Percentiles rank a stretch among this genome's conserved stretches.
These are phyloP conservation scores for Pseudogymnoascus sp. DNA, from an alignment of 2,329 filamentous ascomycete species.

Conservation along the genomic window DNA sequence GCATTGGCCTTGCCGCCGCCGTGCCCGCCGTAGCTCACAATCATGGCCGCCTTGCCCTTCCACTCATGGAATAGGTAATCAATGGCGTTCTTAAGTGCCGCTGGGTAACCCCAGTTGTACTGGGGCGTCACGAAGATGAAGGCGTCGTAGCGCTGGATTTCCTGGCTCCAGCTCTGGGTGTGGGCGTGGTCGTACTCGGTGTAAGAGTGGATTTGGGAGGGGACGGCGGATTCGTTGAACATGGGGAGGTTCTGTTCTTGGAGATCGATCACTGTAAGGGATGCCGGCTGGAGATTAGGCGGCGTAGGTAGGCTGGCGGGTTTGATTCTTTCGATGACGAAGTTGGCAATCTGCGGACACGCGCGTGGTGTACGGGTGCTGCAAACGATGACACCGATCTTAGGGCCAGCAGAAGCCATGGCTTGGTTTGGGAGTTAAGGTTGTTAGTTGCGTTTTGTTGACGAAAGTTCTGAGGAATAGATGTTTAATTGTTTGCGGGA, in stretches of 20 bases:
- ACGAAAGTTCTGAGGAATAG: neutral
- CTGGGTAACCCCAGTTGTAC: constrained; percentile 40
- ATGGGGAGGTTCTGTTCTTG: constrained; percentile 29
- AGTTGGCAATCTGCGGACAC: constrained; percentile 29
- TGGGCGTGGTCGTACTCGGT: constrained; percentile 31
- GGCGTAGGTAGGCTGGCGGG: constrained; percentile 17
- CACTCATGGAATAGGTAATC: constrained; percentile 42
- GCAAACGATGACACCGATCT: constrained; percentile 31
- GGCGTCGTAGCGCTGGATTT: constrained; percentile 29
- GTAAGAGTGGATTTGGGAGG: constrained; percentile 26
- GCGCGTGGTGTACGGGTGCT: constrained; percentile 31
- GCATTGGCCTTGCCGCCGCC: constrained; percentile 33
- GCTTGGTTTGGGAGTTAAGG: neutral
- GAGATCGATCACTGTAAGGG: constrained; percentile 26
- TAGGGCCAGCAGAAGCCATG: neutral
- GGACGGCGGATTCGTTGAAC: constrained; percentile 34
- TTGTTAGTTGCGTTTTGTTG: neutral
- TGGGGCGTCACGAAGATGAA: constrained; percentile 37
- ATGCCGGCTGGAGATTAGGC: constrained; percentile 18
- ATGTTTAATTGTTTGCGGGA: neutral
- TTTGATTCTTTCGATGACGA: constrained; percentile 24
- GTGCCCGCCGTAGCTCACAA: constrained; percentile 39
- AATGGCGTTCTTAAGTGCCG: constrained; percentile 39
- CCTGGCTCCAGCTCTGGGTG: constrained; percentile 31
- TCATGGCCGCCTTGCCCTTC: constrained; percentile 36